Percentiles rank a stretch among this genome's conserved stretches.
phyloP scores from a whole-genome alignment of 441 rosid genomes.

The Populus hybrid region DNA sequence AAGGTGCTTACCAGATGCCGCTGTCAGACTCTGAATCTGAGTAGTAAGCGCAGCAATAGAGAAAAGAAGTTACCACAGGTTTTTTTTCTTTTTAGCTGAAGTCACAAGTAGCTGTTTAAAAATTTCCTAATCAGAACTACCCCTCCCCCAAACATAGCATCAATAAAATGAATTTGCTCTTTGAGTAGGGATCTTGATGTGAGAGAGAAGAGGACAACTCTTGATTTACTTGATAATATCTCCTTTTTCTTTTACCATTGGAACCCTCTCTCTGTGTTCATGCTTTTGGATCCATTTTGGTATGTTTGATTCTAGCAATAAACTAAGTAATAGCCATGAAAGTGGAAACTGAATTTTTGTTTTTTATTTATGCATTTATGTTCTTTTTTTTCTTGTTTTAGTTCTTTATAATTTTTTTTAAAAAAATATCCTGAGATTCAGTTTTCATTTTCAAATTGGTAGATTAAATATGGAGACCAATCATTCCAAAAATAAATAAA shows the following conservation, averaged over 20 bases:
- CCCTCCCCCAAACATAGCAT: too few relatives aligned
- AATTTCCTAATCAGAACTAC: neutral
- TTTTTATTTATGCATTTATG: neutral
- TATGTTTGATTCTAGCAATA: neutral
- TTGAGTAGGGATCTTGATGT: neutral
- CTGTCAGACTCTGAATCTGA: constrained; percentile 68
- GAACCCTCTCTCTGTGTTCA: neutral
- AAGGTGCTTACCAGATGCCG: constrained; percentile 63
- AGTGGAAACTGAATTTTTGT: neutral
- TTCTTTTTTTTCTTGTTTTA: too few relatives aligned
- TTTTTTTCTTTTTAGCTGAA: too few relatives aligned
- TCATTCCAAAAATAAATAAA: neutral
- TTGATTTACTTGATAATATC: neutral
- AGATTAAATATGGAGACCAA: neutral
- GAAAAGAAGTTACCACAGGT: neutral
- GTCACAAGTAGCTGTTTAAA: neutral
- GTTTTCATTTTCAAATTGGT: neutral
- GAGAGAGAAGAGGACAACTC: neutral
- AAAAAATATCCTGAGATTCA: neutral
- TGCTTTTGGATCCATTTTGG: neutral
- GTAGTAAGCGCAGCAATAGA: constrained; percentile 15
- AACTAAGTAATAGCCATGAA: neutral
- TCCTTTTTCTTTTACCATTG: neutral
- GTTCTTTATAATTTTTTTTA: too few relatives aligned
- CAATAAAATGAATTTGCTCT: too few relatives aligned